Conservation (phyloP, 257 asterid species). For the Craterostigma plantagineum region DNA sequence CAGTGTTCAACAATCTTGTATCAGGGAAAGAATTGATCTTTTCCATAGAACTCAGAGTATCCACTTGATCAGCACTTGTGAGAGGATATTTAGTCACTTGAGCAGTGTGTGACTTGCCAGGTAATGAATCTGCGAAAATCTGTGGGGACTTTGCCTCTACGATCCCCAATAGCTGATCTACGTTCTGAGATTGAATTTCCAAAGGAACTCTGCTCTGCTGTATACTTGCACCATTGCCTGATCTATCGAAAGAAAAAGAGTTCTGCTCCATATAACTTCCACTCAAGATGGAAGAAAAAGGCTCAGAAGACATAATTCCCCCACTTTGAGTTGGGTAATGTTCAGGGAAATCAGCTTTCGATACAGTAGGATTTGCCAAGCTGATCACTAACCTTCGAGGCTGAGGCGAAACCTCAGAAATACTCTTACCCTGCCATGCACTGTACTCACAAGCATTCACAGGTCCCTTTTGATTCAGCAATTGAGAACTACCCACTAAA, state of each 20-base stretch:
- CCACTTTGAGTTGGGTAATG: conserved; percentile 18
- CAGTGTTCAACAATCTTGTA: not conserved
- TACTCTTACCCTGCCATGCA: conserved; percentile 12
- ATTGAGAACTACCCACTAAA: conserved; percentile 14
- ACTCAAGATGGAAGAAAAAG: too few species aligned
- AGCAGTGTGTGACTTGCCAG: conserved; percentile 18
- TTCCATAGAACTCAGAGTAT: too few species aligned
- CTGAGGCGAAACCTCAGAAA: conserved; percentile 13
- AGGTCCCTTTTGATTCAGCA: conserved; percentile 14
- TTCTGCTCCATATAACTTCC: conserved; percentile 14
- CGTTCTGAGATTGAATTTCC: conserved; percentile 14
- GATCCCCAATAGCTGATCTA: conserved; percentile 16
- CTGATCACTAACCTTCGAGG: conserved; percentile 20
- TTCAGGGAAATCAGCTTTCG: conserved; percentile 17
- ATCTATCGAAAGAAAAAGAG: too few species aligned
- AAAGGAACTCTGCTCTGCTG: conserved; percentile 9
- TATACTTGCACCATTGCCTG: too few species aligned
- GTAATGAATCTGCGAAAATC: conserved; percentile 16
- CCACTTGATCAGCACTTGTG: conserved; percentile 9
- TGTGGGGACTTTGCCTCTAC: conserved; percentile 20
- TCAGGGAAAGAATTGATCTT: too few species aligned
- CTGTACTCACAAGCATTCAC: conserved; percentile 17
- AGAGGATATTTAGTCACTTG: conserved; percentile 14
- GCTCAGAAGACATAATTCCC: conserved; percentile 13
- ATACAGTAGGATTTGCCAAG: conserved; percentile 10